Evolutionary conservation across 2,329 filamentous ascomycete species (phyloP), one percentile per base, ranked within the genome.

Genomic region (Aspergillus alliaceus): DNA sequence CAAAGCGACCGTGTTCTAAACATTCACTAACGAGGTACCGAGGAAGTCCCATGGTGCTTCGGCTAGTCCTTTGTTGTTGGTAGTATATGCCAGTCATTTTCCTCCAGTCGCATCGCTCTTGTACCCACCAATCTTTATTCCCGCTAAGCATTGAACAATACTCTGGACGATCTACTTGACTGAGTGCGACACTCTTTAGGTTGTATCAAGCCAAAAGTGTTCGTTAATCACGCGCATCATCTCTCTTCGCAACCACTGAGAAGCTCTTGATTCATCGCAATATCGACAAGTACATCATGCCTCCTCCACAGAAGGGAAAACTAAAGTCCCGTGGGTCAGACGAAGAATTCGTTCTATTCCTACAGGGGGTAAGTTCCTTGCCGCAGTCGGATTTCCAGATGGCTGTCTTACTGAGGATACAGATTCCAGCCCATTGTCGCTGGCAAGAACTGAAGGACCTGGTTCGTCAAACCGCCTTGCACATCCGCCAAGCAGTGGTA

Each of bases 391-490:
- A 22, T 20, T 11, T 37, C 27, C 18, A 31, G 47, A 24, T 32
- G 37, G 9, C 35, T 51, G 50, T 54, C 47, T 65, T 64, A 62
- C 63, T 57, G 48, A 51, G 11, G 46, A 56, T 32, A 15, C 40
- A 78, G 75, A 74, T 78, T 52, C 75, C 75, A 50, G 64, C 72
- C 11, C 74, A 76, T 57, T 77, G 75, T 55, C 74, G 75, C 56
- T 78, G 75, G 75, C 75, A 78, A 62, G 75, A 78, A 62, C 60
- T 78, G 39, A 78, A 78, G 54, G 75, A 78, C 55, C 61, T 77
- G n/a, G 72, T 78, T 18, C 75, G 75, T 20, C 75, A 78, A 59
- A 77, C 74, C 24, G 75, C 75, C 29, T 57, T 75, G 40, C 75
- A 78, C 60, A 77, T 78, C 54, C 74, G 75, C 32, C 75, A 78